Evolutionary conservation across 345 rosid species (phyloP).

Genomic region (Cardamine resedifolia): DNA sequence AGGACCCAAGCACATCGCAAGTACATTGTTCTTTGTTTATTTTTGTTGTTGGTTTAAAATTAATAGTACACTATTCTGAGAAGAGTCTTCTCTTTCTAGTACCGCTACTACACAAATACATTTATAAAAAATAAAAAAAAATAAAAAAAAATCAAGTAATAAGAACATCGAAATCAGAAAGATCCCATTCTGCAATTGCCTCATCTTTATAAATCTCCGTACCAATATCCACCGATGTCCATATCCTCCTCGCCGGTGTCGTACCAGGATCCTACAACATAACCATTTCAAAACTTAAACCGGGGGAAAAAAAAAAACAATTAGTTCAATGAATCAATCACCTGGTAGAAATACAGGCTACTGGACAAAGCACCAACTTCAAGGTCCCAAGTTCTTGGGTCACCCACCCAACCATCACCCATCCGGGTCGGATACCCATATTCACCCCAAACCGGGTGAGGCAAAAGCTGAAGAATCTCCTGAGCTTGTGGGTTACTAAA

Average conservation of each 20-base stretch:
- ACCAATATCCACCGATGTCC: conserved; percentile 69
- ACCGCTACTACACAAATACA: conserved; percentile 2
- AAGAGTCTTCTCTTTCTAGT: conserved; percentile 6
- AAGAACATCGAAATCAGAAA: conserved; percentile 59
- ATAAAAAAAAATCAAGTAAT: conserved; percentile 21
- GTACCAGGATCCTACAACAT: conserved; percentile 59
- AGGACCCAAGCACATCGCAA: conserved; percentile 28
- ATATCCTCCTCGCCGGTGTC: conserved; percentile 58
- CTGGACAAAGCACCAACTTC: conserved; percentile 64
- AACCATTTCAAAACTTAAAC: conserved; percentile 1
- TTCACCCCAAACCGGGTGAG: conserved; percentile 70
- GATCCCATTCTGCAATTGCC: conserved; percentile 56
- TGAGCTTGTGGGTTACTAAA: conserved; percentile 78
- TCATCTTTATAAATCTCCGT: conserved; percentile 60
- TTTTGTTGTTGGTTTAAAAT: not conserved
- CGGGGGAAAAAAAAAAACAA: not conserved
- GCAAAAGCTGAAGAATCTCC: conserved; percentile 67
- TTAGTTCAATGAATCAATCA: not conserved
- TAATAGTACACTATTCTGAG: not conserved
- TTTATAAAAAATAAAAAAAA: no score
- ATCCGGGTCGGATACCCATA: conserved; percentile 64
- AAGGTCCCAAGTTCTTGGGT: conserved; percentile 70
- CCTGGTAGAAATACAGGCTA: conserved; percentile 80
- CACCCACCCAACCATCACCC: conserved; percentile 74
- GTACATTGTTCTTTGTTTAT: not conserved